Conservation (phyloP, 208 protist genomes). For the Acanthamoeba culbertsoni region DNA sequence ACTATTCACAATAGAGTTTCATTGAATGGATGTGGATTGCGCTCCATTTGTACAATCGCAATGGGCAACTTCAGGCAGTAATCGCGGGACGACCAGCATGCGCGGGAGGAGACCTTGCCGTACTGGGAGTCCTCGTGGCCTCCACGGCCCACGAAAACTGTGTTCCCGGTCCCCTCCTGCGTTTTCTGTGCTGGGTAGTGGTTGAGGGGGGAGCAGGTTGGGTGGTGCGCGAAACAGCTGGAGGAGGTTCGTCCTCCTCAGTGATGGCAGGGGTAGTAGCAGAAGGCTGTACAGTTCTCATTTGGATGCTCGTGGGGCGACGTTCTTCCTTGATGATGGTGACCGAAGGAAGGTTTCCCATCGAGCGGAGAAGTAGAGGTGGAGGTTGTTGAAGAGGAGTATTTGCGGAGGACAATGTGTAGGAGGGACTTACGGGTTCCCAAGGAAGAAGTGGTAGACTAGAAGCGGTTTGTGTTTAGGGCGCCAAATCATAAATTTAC, state of each 20-base stretch:
- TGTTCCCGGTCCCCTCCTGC: not conserved
- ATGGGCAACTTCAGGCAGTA: too few species aligned
- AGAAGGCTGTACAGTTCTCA: not conserved
- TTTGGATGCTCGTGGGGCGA: not conserved
- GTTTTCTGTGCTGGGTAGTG: not conserved
- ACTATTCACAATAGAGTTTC: too few species aligned
- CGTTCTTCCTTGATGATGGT: not conserved
- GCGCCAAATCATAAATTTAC: constrained; percentile 11
- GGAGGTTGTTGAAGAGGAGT: not conserved
- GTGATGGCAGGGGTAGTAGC: not conserved
- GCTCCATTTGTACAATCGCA: too few species aligned
- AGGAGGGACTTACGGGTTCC: not conserved
- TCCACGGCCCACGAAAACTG: constrained; percentile 12
- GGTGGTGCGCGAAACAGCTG: not conserved
- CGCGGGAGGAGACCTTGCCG: too few species aligned
- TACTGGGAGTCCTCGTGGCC: not conserved
- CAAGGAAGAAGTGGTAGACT: constrained; percentile 40
- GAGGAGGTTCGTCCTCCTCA: constrained; percentile 1
- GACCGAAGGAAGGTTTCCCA: constrained; percentile 9
- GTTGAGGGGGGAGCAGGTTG: not conserved
- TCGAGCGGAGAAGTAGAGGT: not conserved
- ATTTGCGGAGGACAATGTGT: not conserved
- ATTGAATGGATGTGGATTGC: too few species aligned
- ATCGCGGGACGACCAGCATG: too few species aligned
- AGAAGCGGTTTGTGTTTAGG: constrained; percentile 8